Evolutionary conservation across 2,329 filamentous ascomycete species (phyloP).

Genomic region (Talaromyces atroroseus): DNA sequence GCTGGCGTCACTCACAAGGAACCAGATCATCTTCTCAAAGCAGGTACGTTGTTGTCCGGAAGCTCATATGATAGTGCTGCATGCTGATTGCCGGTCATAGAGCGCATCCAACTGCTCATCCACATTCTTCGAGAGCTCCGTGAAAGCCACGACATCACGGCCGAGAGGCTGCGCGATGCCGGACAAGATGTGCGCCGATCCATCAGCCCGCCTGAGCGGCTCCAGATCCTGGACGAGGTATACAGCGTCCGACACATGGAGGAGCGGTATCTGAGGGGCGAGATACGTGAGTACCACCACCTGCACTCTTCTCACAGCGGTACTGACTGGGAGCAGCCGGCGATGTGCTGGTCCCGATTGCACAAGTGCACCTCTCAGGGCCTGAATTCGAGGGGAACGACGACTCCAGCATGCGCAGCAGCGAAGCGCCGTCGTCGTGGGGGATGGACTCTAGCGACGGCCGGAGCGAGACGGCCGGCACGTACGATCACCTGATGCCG

Average conservation of each 20-base stretch:
- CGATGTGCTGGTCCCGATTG: constrained; percentile 26
- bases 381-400: constrained; percentile 17
- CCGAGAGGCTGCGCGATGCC: constrained; percentile 34
- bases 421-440: constrained; percentile 6
- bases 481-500: constrained; percentile 8
- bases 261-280: constrained; percentile 32
- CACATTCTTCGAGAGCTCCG: constrained; percentile 36
- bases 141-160: constrained; percentile 31
- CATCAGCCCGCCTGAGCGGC: constrained; percentile 30
- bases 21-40: constrained; percentile 41
- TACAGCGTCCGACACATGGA: constrained; percentile 36
- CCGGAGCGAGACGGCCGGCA: constrained; percentile 9
- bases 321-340: constrained; percentile 18
- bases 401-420: constrained; percentile 4
- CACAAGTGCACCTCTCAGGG: constrained; percentile 23
- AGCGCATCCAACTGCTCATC: constrained; percentile 35
- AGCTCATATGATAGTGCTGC: background rate
- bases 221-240: constrained; percentile 37
- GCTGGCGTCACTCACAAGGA: constrained; percentile 38
- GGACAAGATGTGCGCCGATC: constrained; percentile 35
- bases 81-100: constrained; percentile 16
- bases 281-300: constrained; percentile 26
- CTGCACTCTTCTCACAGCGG: background rate
- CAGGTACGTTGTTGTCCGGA: constrained; percentile 26
- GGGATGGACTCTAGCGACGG: constrained; percentile 7